Evolutionary conservation across 2,329 filamentous ascomycete species (phyloP).

Genomic region (Diaporthe vexans): DNA sequence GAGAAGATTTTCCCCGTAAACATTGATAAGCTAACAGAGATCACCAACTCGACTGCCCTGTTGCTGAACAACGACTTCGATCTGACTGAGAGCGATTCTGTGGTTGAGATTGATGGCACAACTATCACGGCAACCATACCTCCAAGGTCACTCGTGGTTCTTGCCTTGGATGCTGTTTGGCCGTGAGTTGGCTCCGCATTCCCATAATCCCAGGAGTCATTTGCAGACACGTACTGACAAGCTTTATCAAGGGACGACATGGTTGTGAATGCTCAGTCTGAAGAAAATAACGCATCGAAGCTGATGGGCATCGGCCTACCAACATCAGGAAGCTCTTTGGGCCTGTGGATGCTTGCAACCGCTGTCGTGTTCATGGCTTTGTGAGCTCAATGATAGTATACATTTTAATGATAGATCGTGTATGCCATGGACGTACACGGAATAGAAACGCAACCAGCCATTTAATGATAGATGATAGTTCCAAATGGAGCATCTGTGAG

Average conservation of each 20-base stretch:
- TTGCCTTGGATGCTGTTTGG: constrained; percentile 33
- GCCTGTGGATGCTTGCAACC: neutral
- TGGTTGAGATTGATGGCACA: constrained; percentile 25
- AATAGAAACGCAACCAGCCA: too few species aligned
- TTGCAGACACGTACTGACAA: neutral
- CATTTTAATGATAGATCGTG: neutral
- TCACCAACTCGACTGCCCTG: constrained; percentile 32
- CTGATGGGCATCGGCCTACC: neutral
- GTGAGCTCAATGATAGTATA: neutral
- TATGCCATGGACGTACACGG: too few species aligned
- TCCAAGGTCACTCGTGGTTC: constrained; percentile 27
- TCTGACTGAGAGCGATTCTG: constrained; percentile 11
- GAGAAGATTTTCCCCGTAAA: constrained; percentile 19
- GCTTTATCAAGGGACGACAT: neutral
- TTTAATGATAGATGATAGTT: neutral
- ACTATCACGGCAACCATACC: constrained; percentile 31
- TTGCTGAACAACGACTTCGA: constrained; percentile 34
- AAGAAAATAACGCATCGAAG: constrained; percentile 15
- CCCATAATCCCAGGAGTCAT: neutral
- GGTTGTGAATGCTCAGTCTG: constrained; percentile 1
- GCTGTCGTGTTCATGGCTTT: neutral
- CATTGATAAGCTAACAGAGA: constrained; percentile 7
- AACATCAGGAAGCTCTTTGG: constrained; percentile 11
- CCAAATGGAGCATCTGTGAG: too few species aligned
- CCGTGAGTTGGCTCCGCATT: constrained; percentile 8